Conservation (phyloP, 805 yeast species). For the Clavispora carvajalis region DNA sequence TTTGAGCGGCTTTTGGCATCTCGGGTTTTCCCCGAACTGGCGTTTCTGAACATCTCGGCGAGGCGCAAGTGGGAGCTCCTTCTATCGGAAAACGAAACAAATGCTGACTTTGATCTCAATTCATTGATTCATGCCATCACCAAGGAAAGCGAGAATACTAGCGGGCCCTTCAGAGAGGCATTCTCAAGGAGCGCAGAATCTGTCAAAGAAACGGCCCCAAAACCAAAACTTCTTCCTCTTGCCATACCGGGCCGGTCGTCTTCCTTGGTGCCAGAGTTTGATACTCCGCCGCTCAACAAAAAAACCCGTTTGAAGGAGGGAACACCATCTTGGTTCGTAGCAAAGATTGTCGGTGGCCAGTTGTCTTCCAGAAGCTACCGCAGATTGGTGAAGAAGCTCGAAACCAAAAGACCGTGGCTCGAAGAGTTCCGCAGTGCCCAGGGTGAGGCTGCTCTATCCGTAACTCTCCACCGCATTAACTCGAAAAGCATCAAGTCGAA, state of each 20-base stretch:
- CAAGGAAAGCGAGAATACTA: no score
- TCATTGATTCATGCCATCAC: slow-evolving; percentile 13
- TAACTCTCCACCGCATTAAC: slow-evolving; percentile 32
- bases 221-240: slow-evolving; percentile 1
- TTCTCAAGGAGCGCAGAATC: no score
- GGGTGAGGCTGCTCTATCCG: slow-evolving; percentile 40
- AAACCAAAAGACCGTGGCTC: slow-evolving; percentile 25
- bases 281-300: slow-evolving; percentile 5
- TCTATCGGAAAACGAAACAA: slow-evolving; percentile 36
- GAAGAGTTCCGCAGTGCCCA: slow-evolving; percentile 32
- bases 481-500: slow-evolving; percentile 40
- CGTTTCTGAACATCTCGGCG: slow-evolving; percentile 28
- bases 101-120: slow-evolving; percentile 31
- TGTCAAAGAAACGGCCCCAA: not conserved
- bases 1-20: slow-evolving; percentile 35
- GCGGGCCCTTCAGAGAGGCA: no score
- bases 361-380: slow-evolving; percentile 29
- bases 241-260: not conserved
- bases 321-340: slow-evolving; percentile 38
- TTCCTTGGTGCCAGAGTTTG: slow-evolving; percentile 3
- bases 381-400: slow-evolving; percentile 30
- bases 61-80: slow-evolving; percentile 41
- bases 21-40: slow-evolving; percentile 33
- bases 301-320: slow-evolving; percentile 31
- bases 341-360: slow-evolving; percentile 31